Conservation (phyloP, 1,139 yeast genomes). For the Torulaspora globosa region DNA sequence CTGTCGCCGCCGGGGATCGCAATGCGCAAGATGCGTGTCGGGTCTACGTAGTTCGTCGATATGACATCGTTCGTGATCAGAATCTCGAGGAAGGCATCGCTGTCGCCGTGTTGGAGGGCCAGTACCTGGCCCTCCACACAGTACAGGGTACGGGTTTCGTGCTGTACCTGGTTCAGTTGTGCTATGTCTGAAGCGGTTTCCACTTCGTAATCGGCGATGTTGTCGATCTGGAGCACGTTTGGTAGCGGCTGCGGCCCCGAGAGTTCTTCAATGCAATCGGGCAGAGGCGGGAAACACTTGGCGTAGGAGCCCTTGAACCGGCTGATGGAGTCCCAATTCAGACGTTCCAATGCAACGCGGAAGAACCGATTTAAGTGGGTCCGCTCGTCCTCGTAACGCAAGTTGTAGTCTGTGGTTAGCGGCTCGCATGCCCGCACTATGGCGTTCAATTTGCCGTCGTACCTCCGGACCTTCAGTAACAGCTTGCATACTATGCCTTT, state of each 20-base stretch:
- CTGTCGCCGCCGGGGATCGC: conserved; percentile 14
- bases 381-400: conserved; percentile 5
- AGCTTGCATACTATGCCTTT: conserved; percentile 30
- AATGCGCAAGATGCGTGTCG: conserved; percentile 17
- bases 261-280: neutral
- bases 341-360: conserved; percentile 7
- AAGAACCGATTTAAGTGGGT: conserved; percentile 2
- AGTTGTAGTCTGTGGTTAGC: conserved; percentile 4
- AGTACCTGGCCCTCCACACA: conserved; percentile 14
- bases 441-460: conserved; percentile 25
- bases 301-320: conserved; percentile 8
- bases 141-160: conserved; percentile 2
- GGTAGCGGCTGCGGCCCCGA: neutral
- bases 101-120: conserved; percentile 5
- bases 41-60: conserved; percentile 17
- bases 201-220: conserved; percentile 2
- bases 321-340: conserved; percentile 9
- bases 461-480: conserved; percentile 23
- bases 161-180: conserved; percentile 1
- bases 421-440: conserved; percentile 25
- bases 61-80: conserved; percentile 18
- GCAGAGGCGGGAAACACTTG: conserved; percentile 13
- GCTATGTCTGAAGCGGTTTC: conserved; percentile 1
- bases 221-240: neutral
- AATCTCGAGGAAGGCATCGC: conserved; percentile 5